Evolutionary conservation across 257 asterid genomes (phyloP).

Genomic region (Jasminum sambac): DNA sequence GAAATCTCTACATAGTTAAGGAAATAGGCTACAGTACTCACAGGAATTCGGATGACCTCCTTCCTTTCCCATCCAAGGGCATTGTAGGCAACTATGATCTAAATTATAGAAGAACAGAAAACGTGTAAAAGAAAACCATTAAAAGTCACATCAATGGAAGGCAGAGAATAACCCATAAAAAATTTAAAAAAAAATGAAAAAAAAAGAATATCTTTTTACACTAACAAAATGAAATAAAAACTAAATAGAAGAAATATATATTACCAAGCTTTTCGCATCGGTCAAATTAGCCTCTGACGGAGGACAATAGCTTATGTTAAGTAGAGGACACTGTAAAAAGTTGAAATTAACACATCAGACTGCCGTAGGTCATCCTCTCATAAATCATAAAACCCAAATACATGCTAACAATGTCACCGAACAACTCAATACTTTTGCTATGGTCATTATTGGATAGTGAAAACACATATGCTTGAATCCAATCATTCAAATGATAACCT

Average conservation of each 20-base stretch:
- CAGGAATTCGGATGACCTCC: slow-evolving; percentile 74
- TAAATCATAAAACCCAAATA: slow-evolving; percentile 12
- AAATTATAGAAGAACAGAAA: neutral
- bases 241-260: slow-evolving; percentile 9
- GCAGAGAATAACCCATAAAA: slow-evolving; percentile 9
- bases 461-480: slow-evolving; percentile 11
- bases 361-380: slow-evolving; percentile 1
- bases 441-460: slow-evolving; percentile 4
- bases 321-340: slow-evolving; percentile 66
- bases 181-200: no score
- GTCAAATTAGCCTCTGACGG: slow-evolving; percentile 63
- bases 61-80: slow-evolving; percentile 78
- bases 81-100: slow-evolving; percentile 74
- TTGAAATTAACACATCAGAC: slow-evolving; percentile 30
- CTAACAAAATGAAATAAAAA: neutral
- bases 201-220: neutral
- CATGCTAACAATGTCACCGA: neutral
- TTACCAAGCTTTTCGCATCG: slow-evolving; percentile 58
- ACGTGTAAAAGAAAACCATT: slow-evolving; percentile 9
- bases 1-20: slow-evolving; percentile 6
- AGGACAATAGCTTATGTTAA: slow-evolving; percentile 75
- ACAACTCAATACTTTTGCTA: slow-evolving; percentile 3
- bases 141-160: slow-evolving; percentile 16
- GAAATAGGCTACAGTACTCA: slow-evolving; percentile 39
- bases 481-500: neutral